Evolutionary conservation across 169 alveolate species (phyloP).

Genomic region (Ichthyophthirius multifiliis): DNA sequence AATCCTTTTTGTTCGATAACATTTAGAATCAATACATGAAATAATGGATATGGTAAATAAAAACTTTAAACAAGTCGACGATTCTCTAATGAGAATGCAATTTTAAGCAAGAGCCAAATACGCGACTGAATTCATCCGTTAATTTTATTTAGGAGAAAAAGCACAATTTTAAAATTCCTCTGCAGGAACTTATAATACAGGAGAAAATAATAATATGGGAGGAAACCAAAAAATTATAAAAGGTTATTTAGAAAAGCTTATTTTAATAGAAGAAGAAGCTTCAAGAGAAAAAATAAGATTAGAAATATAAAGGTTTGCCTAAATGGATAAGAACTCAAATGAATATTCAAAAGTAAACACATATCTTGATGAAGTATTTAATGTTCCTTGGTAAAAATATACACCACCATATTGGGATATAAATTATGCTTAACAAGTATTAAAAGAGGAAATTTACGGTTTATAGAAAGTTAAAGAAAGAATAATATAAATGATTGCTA

Average conservation of each 20-base stretch:
- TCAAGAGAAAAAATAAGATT: constrained; percentile 18
- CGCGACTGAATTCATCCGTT: constrained; percentile 22
- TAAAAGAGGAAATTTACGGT: constrained; percentile 48
- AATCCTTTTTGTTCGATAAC: constrained; percentile 1
- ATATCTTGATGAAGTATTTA: constrained; percentile 58
- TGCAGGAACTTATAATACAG: background rate
- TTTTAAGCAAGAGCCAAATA: constrained; percentile 16
- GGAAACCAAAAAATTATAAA: background rate
- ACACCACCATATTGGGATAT: constrained; percentile 65
- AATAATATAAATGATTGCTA: constrained; percentile 62
- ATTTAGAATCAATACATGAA: constrained; percentile 7
- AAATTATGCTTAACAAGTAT: constrained; percentile 21
- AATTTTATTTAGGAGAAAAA: constrained; percentile 10
- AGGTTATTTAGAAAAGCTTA: background rate
- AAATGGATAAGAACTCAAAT: background rate
- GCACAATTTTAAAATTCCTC: background rate
- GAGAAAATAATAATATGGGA: background rate
- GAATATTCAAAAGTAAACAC: constrained; percentile 17
- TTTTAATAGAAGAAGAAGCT: constrained; percentile 8
- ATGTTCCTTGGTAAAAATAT: constrained; percentile 55
- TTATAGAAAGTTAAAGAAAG: constrained; percentile 56
- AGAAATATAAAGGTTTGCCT: constrained; percentile 10
- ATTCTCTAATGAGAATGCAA: constrained; percentile 1
- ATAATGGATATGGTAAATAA: constrained; percentile 21
- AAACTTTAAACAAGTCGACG: constrained; percentile 14